These are phyloP conservation scores for Trichoderma cornu-damae DNA, from an alignment of 2,329 filamentous ascomycete genomes.

Conservation along the genomic window DNA sequence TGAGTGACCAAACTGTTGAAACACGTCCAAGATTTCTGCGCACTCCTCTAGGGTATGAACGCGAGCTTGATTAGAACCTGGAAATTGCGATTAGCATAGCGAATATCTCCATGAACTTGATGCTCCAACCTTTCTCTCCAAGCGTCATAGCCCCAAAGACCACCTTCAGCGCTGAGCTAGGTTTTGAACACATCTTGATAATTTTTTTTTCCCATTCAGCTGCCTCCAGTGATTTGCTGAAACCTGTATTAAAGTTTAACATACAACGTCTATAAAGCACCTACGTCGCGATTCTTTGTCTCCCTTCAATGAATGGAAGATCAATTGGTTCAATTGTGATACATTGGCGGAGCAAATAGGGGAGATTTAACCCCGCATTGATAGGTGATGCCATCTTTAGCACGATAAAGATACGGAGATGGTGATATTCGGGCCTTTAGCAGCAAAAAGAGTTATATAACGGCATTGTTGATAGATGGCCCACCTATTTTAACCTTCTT, in stretches of 20 bases:
- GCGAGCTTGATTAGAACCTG: slow-evolving; percentile 12
- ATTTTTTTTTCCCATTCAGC: neutral
- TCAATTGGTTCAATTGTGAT: neutral
- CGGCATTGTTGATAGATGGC: neutral
- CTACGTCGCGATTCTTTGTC: neutral
- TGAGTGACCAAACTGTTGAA: slow-evolving; percentile 14
- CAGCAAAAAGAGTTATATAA: neutral
- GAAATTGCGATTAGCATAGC: neutral
- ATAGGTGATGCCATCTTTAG: slow-evolving; percentile 10
- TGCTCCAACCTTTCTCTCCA: slow-evolving; percentile 11
- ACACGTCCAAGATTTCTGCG: slow-evolving; percentile 10
- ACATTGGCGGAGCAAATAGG: neutral
- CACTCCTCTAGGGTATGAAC: slow-evolving; percentile 13
- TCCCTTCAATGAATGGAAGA: neutral
- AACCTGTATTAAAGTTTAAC: neutral
- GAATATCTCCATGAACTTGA: neutral
- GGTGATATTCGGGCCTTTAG: neutral
- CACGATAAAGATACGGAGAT: slow-evolving; percentile 9
- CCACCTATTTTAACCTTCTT: no score
- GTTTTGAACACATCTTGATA: slow-evolving; percentile 1
- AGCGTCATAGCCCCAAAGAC: slow-evolving; percentile 19
- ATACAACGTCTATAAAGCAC: neutral
- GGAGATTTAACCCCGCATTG: slow-evolving; percentile 9
- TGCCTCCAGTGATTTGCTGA: neutral
- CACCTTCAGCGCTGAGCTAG: slow-evolving; percentile 14